These are phyloP conservation scores for Epicoccum nigrum DNA, from an alignment of 2,329 filamentous ascomycete species.

Conservation along the genomic window DNA sequence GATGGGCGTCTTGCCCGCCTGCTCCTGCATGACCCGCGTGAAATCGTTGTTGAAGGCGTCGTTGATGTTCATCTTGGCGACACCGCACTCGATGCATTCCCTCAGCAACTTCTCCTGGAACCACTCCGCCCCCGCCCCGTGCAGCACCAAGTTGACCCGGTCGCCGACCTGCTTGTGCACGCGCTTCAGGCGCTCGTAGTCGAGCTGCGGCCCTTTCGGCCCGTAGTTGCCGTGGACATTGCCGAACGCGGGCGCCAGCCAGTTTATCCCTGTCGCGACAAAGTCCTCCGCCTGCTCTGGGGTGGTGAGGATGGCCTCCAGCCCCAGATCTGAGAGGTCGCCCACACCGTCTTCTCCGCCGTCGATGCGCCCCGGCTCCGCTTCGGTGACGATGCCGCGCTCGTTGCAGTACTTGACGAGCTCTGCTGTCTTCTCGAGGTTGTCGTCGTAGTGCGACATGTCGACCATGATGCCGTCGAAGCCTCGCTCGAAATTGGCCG, in stretches of 20 bases:
- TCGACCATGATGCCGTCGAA: conserved; percentile 60
- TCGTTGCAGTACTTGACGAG: conserved; percentile 68
- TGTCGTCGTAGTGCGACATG: conserved; percentile 76
- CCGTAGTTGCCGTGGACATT: conserved; percentile 80
- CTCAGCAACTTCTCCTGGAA: conserved; percentile 61
- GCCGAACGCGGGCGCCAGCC: conserved; percentile 76
- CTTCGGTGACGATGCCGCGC: conserved; percentile 71
- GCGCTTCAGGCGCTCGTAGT: conserved; percentile 42
- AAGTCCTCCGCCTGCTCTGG: conserved; percentile 74
- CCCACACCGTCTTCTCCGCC: conserved; percentile 76
- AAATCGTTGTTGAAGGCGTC: conserved; percentile 63
- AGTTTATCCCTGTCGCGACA: conserved; percentile 73
- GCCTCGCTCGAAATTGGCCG: conserved; percentile 56
- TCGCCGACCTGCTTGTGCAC: conserved; percentile 58
- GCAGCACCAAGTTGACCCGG: conserved; percentile 60
- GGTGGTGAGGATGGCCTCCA: conserved; percentile 70
- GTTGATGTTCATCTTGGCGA: conserved; percentile 65
- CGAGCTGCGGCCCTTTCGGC: conserved; percentile 60
- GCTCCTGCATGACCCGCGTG: conserved; percentile 54
- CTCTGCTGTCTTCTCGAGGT: conserved; percentile 67
- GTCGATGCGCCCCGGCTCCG: conserved; percentile 74
- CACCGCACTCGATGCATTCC: conserved; percentile 61
- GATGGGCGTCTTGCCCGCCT: conserved; percentile 58
- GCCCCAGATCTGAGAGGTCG: conserved; percentile 62
- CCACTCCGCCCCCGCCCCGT: conserved; percentile 61